Conservation (phyloP, 148 eudicot species). For the Arbutus unedo region DNA sequence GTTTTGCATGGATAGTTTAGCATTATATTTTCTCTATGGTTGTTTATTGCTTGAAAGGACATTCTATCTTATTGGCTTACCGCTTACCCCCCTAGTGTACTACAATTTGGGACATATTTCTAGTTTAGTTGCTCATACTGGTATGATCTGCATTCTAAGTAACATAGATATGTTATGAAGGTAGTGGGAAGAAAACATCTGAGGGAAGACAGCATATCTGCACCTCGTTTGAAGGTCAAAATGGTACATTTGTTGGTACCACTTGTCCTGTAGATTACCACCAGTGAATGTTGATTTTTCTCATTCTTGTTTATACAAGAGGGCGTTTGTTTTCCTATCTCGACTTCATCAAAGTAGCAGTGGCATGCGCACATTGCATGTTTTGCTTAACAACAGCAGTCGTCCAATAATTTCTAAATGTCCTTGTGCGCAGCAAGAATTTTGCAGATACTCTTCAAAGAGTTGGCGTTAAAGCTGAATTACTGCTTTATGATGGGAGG, state of each 20-base stretch:
- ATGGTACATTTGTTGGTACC: neutral
- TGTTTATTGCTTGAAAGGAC: neutral
- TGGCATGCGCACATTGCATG: neutral
- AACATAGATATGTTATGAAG: neutral
- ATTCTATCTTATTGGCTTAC: neutral
- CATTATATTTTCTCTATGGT: too few species aligned
- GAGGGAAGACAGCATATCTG: neutral
- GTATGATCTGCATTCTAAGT: neutral
- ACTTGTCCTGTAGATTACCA: neutral
- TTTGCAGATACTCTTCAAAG: constrained; percentile 82
- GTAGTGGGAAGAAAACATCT: neutral
- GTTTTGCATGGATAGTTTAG: too few species aligned
- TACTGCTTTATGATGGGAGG: constrained; percentile 73
- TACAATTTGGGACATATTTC: neutral
- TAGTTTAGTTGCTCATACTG: neutral
- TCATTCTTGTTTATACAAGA: neutral
- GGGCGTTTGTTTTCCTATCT: neutral
- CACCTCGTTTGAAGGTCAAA: neutral
- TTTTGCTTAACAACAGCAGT: neutral
- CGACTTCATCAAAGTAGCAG: neutral
- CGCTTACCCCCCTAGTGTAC: neutral
- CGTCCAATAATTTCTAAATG: neutral
- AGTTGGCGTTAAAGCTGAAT: constrained; percentile 73
- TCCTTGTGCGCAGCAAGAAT: constrained; percentile 39
- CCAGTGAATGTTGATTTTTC: neutral